Conservation (phyloP, 1,139 yeast genomes). For the Kodamaea fungicola region DNA sequence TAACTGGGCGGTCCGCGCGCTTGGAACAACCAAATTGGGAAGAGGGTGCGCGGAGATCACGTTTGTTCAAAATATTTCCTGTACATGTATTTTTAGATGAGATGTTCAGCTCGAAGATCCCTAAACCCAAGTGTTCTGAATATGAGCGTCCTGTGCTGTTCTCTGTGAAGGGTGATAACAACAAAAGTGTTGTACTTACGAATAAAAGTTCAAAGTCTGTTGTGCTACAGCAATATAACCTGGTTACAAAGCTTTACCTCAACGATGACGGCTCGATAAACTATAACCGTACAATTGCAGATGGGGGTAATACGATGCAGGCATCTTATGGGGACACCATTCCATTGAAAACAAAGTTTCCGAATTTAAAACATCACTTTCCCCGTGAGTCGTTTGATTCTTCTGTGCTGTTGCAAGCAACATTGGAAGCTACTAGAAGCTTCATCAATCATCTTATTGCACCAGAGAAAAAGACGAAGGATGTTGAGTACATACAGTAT, state of each 20-base stretch:
- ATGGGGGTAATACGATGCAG: slow-evolving; percentile 16
- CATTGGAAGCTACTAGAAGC: slow-evolving; percentile 28
- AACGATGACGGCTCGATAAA: slow-evolving; percentile 29
- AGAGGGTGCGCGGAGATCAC: no score
- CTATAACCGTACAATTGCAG: slow-evolving; percentile 25
- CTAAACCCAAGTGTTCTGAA: slow-evolving; percentile 25
- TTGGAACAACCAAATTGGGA: no score
- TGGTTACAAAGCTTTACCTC: slow-evolving; percentile 17
- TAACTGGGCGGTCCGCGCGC: no score
- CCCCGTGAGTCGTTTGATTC: slow-evolving; percentile 30
- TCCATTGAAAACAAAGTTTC: slow-evolving; percentile 38
- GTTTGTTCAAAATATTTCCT: no score
- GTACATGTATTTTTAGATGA: no score
- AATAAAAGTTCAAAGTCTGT: no score
- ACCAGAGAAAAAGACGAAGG: slow-evolving; percentile 12
- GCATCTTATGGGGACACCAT: slow-evolving; percentile 38
- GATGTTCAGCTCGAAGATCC: slow-evolving; percentile 35
- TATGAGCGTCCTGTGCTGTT: slow-evolving; percentile 10
- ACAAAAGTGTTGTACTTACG: no score
- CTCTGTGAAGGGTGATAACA: neutral
- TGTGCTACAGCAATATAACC: neutral
- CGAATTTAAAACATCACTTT: slow-evolving; percentile 39
- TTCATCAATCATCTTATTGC: slow-evolving; percentile 20
- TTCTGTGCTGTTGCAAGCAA: slow-evolving; percentile 21
- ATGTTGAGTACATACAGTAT: slow-evolving; percentile 20